Evolutionary conservation across 2,329 filamentous ascomycete genomes (phyloP).

Genomic region (Cadophora sp.): DNA sequence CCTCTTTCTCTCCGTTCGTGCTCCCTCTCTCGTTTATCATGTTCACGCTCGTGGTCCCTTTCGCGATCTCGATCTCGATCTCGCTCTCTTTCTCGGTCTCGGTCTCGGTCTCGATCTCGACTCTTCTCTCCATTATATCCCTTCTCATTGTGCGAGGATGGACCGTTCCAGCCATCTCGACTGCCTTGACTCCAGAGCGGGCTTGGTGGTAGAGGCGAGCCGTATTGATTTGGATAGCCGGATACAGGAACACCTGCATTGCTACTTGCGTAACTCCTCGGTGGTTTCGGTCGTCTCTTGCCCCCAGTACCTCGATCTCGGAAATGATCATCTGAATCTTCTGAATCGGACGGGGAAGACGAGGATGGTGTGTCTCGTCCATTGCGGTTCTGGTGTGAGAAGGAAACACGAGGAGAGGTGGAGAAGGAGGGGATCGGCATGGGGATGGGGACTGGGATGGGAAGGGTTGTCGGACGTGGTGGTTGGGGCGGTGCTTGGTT

Average conservation of each 20-base stretch:
- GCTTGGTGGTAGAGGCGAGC: constrained; percentile 31
- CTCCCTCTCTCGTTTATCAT: constrained; percentile 1
- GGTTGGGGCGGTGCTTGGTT: constrained; percentile 26
- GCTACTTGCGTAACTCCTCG: constrained; percentile 21
- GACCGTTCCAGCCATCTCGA: constrained; percentile 3
- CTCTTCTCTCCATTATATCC: constrained; percentile 3
- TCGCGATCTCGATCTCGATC: constrained; percentile 24
- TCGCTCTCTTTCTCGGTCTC: constrained; percentile 23
- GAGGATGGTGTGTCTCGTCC: constrained; percentile 31
- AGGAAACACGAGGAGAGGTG: constrained; percentile 2
- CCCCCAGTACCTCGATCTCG: not conserved
- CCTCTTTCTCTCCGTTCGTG: constrained; percentile 2
- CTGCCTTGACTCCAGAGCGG: constrained; percentile 23
- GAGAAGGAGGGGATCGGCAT: constrained; percentile 18
- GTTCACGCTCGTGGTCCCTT: constrained; percentile 14
- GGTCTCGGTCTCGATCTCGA: constrained; percentile 14
- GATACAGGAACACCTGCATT: constrained; percentile 29
- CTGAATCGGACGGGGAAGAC: constrained; percentile 20
- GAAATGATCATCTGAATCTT: constrained; percentile 18
- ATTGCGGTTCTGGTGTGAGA: constrained; percentile 12
- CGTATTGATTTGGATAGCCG: constrained; percentile 39
- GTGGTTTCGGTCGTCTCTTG: constrained; percentile 13
- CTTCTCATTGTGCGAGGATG: not conserved
- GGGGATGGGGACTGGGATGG: constrained; percentile 24
- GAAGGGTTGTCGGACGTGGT: constrained; percentile 21